A percentile compares a stretch with the other conserved stretches of the same genome.
These are phyloP conservation scores for Hirschfeldia incana DNA, from an alignment of 345 rosid genomes.

Conservation along the genomic window DNA sequence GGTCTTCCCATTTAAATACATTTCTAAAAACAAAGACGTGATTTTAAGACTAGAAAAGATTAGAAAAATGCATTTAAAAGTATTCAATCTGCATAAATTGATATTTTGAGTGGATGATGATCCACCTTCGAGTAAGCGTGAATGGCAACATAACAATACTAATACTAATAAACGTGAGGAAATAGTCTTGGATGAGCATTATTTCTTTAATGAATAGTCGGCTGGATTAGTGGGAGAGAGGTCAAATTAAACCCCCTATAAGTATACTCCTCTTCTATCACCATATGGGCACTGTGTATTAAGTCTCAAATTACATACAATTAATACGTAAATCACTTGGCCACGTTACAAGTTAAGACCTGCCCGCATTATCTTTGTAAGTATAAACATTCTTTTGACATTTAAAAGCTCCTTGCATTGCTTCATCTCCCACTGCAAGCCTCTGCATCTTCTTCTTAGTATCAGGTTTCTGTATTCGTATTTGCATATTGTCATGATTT, in stretches of 20 bases:
- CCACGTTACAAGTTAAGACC: constrained; percentile 34
- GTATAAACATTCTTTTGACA: constrained; percentile 33
- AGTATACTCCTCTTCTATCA: constrained; percentile 7
- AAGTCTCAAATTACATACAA: constrained; percentile 26
- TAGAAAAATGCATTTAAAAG: constrained; percentile 1
- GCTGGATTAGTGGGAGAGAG: constrained; percentile 30
- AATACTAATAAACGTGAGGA: background rate
- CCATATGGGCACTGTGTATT: constrained; percentile 36
- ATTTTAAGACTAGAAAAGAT: background rate
- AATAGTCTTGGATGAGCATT: constrained; percentile 24
- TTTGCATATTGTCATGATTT: constrained; percentile 20
- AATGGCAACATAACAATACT: background rate
- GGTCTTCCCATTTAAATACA: constrained; percentile 11
- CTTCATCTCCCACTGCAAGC: background rate
- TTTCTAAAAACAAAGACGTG: background rate
- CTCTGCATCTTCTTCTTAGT: constrained; percentile 4
- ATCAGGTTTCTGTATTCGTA: constrained; percentile 27
- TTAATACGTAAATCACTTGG: constrained; percentile 25
- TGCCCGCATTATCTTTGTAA: constrained; percentile 24
- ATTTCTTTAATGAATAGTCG: constrained; percentile 27
- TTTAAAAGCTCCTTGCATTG: constrained; percentile 1
- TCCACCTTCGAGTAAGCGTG: constrained; percentile 1
- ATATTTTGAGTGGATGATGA: constrained; percentile 15
- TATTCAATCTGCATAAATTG: constrained; percentile 2
- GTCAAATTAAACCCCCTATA: constrained; percentile 16